Evolutionary conservation across 1,139 yeast species (phyloP), one percentile per base, ranked within the genome.

Genomic region (Hanseniaspora uvarum): DNA sequence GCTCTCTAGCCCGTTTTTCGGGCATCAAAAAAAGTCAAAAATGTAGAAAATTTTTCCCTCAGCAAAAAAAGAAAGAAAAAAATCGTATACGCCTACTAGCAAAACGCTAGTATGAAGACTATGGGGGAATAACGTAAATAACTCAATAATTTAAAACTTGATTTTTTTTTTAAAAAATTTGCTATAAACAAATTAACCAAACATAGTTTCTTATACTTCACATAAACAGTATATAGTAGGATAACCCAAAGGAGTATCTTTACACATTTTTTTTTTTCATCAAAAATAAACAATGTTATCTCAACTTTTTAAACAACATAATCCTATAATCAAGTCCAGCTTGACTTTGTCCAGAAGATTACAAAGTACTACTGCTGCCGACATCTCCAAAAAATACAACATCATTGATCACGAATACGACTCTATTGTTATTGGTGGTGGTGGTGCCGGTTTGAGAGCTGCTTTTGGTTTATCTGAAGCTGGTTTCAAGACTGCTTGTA

Each of bases 381-480:
- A 79, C 75, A 74, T 78, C 58, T 84, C 82, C 63, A 86, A 53
- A 16, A 53, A 87, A 68, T 89, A 89, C 72, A 94, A 88, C 65
- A 83, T 92, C 60, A 82, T 89, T 62, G 95, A 92, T 72, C 98
- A 92, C 71, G 97, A 92, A 71, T 92, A 92, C 72, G 98, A 92
- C 73, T 88, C 96, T 76, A 80, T 92, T 55, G 98, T 92, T 59
- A 92, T 92, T 55, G 98, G 98, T 66, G 98, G 97, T 55, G 98
- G 98, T 65, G 98, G 98, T 69, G 98, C 98, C 50, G 98, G 98
- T 68, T 77, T 92, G 59, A 83, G 98, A 74, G 98, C 98, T 46
- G 97, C 98, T 39, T 92, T 89, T 64, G 98, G 98, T 59, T 78
- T 92, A 59, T 96, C 96, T 56, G 89, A 87, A 66, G 96, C 95